Evolutionary conservation across 2,329 filamentous ascomycete species (phyloP), one percentile per base, ranked within the genome.

Genomic region (Colletotrichum sublineola): DNA sequence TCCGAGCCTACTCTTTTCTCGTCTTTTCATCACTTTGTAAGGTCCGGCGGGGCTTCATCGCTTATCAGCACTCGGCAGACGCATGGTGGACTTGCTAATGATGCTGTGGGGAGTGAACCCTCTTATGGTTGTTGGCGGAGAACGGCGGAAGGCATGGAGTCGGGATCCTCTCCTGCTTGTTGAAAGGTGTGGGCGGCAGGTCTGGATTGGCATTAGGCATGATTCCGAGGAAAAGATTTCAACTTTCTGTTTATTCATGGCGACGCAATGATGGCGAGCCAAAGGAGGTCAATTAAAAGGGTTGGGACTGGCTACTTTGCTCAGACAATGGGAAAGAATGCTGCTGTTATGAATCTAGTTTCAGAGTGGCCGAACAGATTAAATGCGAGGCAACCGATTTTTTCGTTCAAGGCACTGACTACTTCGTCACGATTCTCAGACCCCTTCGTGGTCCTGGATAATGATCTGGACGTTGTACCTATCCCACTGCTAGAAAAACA

Each of bases 221-320:
- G 71, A 73, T 71, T 71, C 71, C 68, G 68, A 71, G 68, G 68
- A 73, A 73, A 73, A 73, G 56, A 73, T 67, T 71, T 73, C 68
- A 66, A 48, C 67, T 73, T 73, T 73, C 70, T 73, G 71, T 73
- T 67, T 73, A 63, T 62, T 71, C 56, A 62, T 67, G 67, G 68
- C 71, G 61, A 57, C 68, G 71, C 68, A 67, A 67, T 31, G 67
- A 71, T 56, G 66, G 70, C 70, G 71, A 70, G 71, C 71, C 67
- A 71, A 63, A 63, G 67, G 62, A 67, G 58, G 67, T 73, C 68
- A 73, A 65, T 67, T 67, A 71, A 73, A 73, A 73, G 62, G 68
- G 50, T 57, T 52, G 67, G 67, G 71, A 71, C 56, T 71, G 71
- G 67, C 67, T 73, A 71, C 71, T 71, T 62, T 63, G 62, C 71